phyloP scores from a whole-genome alignment of 257 asterid species.

The Nicotiana knightiana region DNA sequence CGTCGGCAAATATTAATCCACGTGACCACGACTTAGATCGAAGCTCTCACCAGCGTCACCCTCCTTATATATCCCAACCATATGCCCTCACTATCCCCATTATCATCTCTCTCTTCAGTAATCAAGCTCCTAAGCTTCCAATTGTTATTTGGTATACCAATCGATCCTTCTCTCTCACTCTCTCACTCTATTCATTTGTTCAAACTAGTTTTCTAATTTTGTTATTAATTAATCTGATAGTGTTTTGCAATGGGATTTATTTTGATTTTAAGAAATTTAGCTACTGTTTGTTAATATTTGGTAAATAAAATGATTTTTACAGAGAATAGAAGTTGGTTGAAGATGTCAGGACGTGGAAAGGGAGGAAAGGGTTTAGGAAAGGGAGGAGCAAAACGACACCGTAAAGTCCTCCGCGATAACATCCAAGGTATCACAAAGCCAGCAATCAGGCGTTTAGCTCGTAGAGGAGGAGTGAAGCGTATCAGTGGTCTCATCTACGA shows the following conservation, averaged over 20 bases:
- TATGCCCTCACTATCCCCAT: rapidly evolving
- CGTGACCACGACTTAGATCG: not conserved
- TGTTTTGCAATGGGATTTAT: no score
- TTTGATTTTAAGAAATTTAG: no score
- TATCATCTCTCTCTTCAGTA: not conserved
- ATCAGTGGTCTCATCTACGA: not conserved
- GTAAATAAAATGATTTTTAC: not conserved
- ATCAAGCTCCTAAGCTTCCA: not conserved
- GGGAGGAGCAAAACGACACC: constrained; percentile 13
- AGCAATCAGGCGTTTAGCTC: not conserved
- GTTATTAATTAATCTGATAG: no score
- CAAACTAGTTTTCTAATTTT: no score
- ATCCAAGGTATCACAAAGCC: constrained; percentile 7
- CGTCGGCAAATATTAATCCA: not conserved
- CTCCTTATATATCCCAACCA: not conserved
- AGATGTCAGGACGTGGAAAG: constrained; percentile 8
- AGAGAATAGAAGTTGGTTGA: not conserved
- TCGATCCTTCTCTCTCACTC: not conserved
- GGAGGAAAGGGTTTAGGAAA: constrained; percentile 10
- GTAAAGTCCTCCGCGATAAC: constrained; percentile 13
- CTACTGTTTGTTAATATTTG: not conserved
- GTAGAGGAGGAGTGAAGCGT: constrained; percentile 14
- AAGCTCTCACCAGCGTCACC: not conserved
- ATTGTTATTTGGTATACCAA: not conserved
- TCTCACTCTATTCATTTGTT: not conserved